phyloP scores from a whole-genome alignment of 352 stramenopile species.

The Pythium monospermum region DNA sequence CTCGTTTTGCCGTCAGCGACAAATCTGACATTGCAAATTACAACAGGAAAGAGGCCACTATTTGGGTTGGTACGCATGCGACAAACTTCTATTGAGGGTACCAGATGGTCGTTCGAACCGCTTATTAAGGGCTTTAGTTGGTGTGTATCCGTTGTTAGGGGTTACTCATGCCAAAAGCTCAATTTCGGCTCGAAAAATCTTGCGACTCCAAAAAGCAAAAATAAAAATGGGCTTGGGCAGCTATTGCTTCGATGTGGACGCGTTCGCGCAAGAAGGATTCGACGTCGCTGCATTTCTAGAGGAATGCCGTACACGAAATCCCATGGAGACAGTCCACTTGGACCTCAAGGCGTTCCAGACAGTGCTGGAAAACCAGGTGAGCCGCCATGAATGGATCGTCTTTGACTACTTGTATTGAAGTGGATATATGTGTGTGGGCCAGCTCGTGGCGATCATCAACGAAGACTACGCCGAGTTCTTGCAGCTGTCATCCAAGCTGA shows the following conservation, averaged over 20 bases:
- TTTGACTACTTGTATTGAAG: background rate
- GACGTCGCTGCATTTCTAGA: constrained; percentile 65
- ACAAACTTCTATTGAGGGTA: too few species aligned
- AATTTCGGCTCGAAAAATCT: too few species aligned
- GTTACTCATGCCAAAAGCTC: too few species aligned
- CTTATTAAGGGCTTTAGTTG: too few species aligned
- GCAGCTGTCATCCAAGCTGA: constrained; percentile 84
- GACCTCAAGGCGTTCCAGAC: constrained; percentile 83
- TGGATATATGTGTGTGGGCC: background rate
- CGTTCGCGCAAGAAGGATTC: constrained; percentile 74
- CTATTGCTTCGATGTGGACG: constrained; percentile 84
- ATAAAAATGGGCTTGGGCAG: constrained; percentile 18
- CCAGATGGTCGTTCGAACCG: too few species aligned
- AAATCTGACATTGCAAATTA: too few species aligned
- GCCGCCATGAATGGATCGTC: background rate
- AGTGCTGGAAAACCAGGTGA: constrained; percentile 79
- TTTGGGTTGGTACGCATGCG: too few species aligned
- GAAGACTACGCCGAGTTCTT: constrained; percentile 88
- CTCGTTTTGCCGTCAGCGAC: too few species aligned
- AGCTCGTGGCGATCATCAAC: constrained; percentile 87
- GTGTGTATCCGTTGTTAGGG: background rate
- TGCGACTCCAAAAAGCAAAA: too few species aligned
- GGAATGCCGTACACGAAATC: constrained; percentile 61
- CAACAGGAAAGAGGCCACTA: too few species aligned
- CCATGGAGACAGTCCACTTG: constrained; percentile 83